Evolutionary conservation across 306 rosid genomes (phyloP).

Genomic region (Prunus mira): DNA sequence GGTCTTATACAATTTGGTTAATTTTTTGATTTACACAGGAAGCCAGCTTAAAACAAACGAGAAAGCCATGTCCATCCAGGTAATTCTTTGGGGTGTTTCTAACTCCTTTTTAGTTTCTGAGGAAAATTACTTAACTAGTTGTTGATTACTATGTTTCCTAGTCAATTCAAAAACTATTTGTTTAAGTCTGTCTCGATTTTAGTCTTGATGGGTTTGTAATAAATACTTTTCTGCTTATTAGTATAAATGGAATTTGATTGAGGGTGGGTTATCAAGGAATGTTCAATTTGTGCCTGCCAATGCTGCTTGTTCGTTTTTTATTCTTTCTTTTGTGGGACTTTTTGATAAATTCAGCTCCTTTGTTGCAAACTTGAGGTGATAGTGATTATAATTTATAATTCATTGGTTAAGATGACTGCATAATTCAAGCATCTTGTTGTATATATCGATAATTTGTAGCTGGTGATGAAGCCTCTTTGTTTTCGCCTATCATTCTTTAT

Average conservation of each 20-base stretch:
- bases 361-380: not conserved
- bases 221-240: not conserved
- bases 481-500: not conserved
- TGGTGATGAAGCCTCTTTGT: not conserved
- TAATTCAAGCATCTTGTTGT: not conserved
- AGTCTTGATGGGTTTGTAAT: not conserved
- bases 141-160: not conserved
- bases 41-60: constrained; percentile 55
- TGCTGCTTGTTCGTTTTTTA: not conserved
- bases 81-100: not conserved
- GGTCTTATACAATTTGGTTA: not conserved
- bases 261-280: not conserved
- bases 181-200: not conserved
- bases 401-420: not conserved
- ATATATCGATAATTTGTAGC: not conserved
- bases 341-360: not conserved
- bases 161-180: not conserved
- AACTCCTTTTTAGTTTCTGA: not conserved
- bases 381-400: not conserved
- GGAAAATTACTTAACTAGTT: not conserved
- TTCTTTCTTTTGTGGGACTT: too few relatives aligned
- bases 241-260: not conserved
- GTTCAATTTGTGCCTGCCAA: not conserved
- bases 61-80: constrained; percentile 58
- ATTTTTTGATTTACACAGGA: constrained; percentile 29